Evolutionary conservation across 352 stramenopile genomes (phyloP), one percentile per base, ranked within the genome.

Genomic region (Peronospora belbahrii): DNA sequence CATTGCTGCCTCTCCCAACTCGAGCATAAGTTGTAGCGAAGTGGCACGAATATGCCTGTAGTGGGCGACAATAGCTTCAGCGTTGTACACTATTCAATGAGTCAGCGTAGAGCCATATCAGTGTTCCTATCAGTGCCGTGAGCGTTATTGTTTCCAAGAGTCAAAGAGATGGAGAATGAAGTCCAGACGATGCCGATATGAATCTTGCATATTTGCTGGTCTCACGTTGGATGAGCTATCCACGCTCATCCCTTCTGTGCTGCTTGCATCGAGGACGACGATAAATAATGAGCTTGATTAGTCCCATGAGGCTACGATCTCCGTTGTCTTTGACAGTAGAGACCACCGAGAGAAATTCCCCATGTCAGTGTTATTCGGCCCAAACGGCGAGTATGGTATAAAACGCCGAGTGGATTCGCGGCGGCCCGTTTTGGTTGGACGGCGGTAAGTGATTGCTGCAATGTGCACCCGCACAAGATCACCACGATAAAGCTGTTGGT

Each of bases 401-500:
- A 32, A 6, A 32, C 14, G 15, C 33, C 36, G 32, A 9, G 25
- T 11, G 22, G 5, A 52, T 20, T 30, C 8, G 19, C 6, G 25
- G 13, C 28, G 33, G 2, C 31, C 27, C 1, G 49, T 22, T 17
- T 49, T 65, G n/a, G 30, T 72, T 58, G 65, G 51, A 67, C 8
- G 55, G 65, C 46, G 41, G n/a, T n/a, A 45, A 31, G 33, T 51
- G 19, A 52, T 65, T 31, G 24, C 47, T 14, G 35, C 44, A 2
- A 62, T 54, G 20, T 55, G 70, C 2, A 67, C 78, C 66, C 66
- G 10, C 47, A 62, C n/a, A 57, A 74, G n/a, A 69, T 74, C 23
- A 42, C 78, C 33, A 47, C 52, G 11, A 44, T 56, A 7, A 40
- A 48, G 27, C 30, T 70, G 10, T 42, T 81, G 33, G 74, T 52